Evolutionary conservation across 495 filamentous ascomycete species (phyloP).

Genomic region (Halenospora varia): DNA sequence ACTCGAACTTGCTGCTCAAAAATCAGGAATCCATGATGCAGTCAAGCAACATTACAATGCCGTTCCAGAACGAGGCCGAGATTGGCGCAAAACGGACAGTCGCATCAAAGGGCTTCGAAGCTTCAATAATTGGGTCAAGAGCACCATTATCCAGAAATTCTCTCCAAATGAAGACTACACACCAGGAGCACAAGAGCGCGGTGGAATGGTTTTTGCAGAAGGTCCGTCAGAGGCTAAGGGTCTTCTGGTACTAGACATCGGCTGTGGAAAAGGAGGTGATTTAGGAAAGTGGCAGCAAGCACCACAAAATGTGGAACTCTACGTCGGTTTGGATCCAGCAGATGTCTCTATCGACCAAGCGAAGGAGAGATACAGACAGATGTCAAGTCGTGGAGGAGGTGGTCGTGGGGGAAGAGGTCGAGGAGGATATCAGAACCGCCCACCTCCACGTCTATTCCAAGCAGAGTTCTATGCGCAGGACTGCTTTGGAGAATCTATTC

Average conservation of each 20-base stretch:
- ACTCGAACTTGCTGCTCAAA: constrained; percentile 36
- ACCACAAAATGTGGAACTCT: constrained; percentile 78
- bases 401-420: constrained; percentile 49
- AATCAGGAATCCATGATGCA: constrained; percentile 68
- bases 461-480: constrained; percentile 84
- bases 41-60: constrained; percentile 93
- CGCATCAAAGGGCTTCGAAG: constrained; percentile 89
- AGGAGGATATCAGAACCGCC: constrained; percentile 32
- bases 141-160: constrained; percentile 93
- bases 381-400: constrained; percentile 53
- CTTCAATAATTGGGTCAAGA: constrained; percentile 99
- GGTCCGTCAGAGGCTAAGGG: constrained; percentile 40
- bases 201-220: constrained; percentile 34
- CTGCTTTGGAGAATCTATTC: constrained; percentile 79
- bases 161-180: constrained; percentile 74
- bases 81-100: constrained; percentile 91
- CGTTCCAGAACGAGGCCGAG: constrained; percentile 85
- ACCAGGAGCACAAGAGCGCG: constrained; percentile 49
- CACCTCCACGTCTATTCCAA: constrained; percentile 60
- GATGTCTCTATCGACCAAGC: constrained; percentile 90
- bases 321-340: constrained; percentile 89
- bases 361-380: constrained; percentile 70
- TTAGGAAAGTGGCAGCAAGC: constrained; percentile 92
- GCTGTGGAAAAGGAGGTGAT: constrained; percentile 96
- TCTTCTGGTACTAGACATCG: constrained; percentile 83